Evolutionary conservation across 2,329 filamentous ascomycete genomes (phyloP).

Genomic region (Trichoderma sp.): DNA sequence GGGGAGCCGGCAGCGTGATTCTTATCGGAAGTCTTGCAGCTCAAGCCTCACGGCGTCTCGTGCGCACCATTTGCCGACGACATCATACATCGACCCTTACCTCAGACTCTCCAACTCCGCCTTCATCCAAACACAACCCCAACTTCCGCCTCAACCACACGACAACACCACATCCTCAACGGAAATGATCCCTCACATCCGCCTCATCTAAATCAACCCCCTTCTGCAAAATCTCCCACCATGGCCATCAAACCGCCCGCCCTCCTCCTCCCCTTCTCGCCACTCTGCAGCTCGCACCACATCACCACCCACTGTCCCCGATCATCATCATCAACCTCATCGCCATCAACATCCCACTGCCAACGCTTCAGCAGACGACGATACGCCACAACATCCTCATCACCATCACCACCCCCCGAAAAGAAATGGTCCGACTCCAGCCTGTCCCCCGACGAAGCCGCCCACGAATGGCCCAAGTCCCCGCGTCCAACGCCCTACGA

Average conservation of each 20-base stretch:
- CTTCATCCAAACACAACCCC: too few species aligned
- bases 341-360: not conserved
- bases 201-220: too few species aligned
- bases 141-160: too few species aligned
- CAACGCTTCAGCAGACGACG: not conserved
- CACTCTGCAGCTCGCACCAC: constrained; percentile 1
- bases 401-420: not conserved
- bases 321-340: not conserved
- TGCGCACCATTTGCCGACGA: too few species aligned
- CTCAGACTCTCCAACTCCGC: too few species aligned
- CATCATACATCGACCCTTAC: too few species aligned
- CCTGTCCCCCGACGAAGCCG: constrained; percentile 21
- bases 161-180: too few species aligned
- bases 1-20: too few species aligned
- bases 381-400: constrained; percentile 12
- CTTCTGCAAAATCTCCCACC: not conserved
- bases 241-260: constrained; percentile 24
- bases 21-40: too few species aligned
- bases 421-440: constrained; percentile 21
- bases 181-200: too few species aligned
- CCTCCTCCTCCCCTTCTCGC: constrained; percentile 3
- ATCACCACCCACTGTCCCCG: not conserved
- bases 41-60: too few species aligned
- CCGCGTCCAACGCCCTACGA: constrained; percentile 81
- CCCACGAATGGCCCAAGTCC: constrained; percentile 51